phyloP scores from a whole-genome alignment of 805 yeast genomes.

The Candida piceae region DNA sequence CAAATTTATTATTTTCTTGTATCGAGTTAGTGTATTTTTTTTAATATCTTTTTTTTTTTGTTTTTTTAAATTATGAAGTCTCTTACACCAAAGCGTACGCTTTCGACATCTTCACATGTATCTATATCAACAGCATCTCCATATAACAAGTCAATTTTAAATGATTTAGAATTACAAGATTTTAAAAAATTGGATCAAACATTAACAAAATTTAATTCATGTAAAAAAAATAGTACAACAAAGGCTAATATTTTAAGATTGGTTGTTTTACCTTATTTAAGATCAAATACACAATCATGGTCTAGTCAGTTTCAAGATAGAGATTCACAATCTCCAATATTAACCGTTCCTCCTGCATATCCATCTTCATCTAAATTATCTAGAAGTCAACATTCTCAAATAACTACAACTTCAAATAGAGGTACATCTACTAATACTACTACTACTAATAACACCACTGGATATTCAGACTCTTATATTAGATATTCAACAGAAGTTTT shows the following conservation, averaged over 20 bases:
- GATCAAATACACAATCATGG: constrained; percentile 20
- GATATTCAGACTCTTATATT: constrained; percentile 5
- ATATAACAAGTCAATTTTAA: too few relatives aligned
- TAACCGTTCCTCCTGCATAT: neutral
- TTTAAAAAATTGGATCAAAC: constrained; percentile 39
- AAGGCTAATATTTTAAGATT: constrained; percentile 45
- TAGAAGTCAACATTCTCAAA: neutral
- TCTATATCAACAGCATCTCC: too few relatives aligned
- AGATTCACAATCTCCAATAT: neutral
- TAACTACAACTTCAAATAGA: constrained; percentile 4
- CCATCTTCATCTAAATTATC: neutral
- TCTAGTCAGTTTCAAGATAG: constrained; percentile 7
- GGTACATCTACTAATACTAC: constrained; percentile 4
- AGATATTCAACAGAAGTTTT: constrained; percentile 17
- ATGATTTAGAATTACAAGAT: constrained; percentile 15
- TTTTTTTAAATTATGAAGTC: constrained; percentile 4
- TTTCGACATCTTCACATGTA: constrained; percentile 10
- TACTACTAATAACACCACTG: neutral
- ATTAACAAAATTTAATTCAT: constrained; percentile 37
- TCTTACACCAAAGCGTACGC: constrained; percentile 8
- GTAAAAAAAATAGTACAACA: constrained; percentile 31
- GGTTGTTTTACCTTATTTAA: constrained; percentile 39
- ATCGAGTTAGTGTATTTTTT: too few relatives aligned
- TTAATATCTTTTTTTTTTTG: too few relatives aligned
- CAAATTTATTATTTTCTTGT: too few relatives aligned